Percentiles rank a stretch among this genome's conserved stretches.
Conservation (phyloP, 495 filamentous ascomycete genomes). For the Aspergillus bridgeri region DNA sequence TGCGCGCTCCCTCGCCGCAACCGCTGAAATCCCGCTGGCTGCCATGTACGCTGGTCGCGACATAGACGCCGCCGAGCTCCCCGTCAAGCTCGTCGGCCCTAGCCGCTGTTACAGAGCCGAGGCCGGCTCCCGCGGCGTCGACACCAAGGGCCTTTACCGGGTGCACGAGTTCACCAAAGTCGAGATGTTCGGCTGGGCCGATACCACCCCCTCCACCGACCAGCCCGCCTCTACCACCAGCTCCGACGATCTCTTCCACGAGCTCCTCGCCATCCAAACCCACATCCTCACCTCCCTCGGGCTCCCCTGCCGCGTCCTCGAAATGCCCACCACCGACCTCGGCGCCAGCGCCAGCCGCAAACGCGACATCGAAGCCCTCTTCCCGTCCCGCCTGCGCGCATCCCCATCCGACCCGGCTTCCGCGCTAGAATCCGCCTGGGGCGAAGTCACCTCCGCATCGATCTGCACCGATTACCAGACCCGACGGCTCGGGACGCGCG, state of each 20-base stretch:
- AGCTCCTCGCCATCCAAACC: slow-evolving; percentile 82
- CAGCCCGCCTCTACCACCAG: slow-evolving; percentile 16
- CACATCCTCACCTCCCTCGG: slow-evolving; percentile 71
- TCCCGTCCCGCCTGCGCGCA: slow-evolving; percentile 67
- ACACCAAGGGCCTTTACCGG: slow-evolving; percentile 92
- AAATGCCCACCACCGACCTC: slow-evolving; percentile 87
- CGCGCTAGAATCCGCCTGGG: slow-evolving; percentile 75
- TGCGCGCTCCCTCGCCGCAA: slow-evolving; percentile 71
- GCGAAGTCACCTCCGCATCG: slow-evolving; percentile 86
- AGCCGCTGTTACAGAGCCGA: slow-evolving; percentile 93
- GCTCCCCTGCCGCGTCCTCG: slow-evolving; percentile 83
- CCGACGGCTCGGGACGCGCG: slow-evolving; percentile 70
- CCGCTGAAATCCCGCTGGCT: slow-evolving; percentile 91
- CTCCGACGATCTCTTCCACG: slow-evolving; percentile 63
- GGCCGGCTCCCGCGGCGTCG: slow-evolving; percentile 81
- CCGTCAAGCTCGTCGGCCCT: slow-evolving; percentile 73
- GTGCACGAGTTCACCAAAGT: slow-evolving; percentile 99
- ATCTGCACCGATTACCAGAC: slow-evolving; percentile 95
- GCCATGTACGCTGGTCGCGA: slow-evolving; percentile 77
- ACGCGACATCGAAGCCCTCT: slow-evolving; percentile 88
- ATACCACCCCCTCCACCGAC: slow-evolving; percentile 38
- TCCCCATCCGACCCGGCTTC: slow-evolving; percentile 8
- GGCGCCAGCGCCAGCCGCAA: slow-evolving; percentile 85
- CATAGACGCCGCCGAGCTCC: slow-evolving; percentile 60
- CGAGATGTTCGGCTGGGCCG: slow-evolving; percentile 87